Evolutionary conservation across 345 rosid genomes (phyloP), one percentile per base, ranked within the genome.

Genomic region (Eutrema heterophyllum): DNA sequence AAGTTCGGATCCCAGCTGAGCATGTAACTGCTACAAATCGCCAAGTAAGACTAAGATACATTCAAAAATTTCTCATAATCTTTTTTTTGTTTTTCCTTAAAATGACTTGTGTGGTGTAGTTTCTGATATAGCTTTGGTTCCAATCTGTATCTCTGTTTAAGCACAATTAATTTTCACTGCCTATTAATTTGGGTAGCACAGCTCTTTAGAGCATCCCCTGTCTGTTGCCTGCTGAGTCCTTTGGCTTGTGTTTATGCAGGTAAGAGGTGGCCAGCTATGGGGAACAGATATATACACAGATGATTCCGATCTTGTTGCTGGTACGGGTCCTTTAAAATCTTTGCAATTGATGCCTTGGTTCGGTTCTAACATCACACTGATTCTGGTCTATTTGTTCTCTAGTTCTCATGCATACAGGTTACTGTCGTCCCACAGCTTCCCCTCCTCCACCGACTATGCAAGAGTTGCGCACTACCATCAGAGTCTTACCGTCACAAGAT

Each of bases 401-500:
- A 96, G 99, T 95, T 86, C 98, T 95, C 79, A 92, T 92, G 98
- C 98, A 95, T 81, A 92, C 99, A 36, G 99, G 99, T 77, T 95
- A 92, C 77, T 95, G 94, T 80, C 97, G 97, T 60, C 98, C 96
- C 66, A 87, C 99, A 15, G 94, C 97, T 48, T 90, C 97, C 68
- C 97, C 98, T 58, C 98, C 98, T 71, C 98, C 99, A 64, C 81
- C 93, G 6, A 91, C 98, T 54, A 95, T 95, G 74, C 98, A 90
- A 79, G 99, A 95, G 85, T 75, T 95, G 82, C 81, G 92, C 4
- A 82, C 96, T 44, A 92, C 98, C 12, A 87, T 95, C 77, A 80
- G 92, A 64, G 86, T 92, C 56, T 83, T 95, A 52, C 94, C 99
- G 35, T 86, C 99, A 11, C 93, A 92, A 81, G 97, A 92, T 78